Base-by-base conservation (phyloP, 2,329 filamentous ascomycete species). In the Beauveria australis region DNA sequence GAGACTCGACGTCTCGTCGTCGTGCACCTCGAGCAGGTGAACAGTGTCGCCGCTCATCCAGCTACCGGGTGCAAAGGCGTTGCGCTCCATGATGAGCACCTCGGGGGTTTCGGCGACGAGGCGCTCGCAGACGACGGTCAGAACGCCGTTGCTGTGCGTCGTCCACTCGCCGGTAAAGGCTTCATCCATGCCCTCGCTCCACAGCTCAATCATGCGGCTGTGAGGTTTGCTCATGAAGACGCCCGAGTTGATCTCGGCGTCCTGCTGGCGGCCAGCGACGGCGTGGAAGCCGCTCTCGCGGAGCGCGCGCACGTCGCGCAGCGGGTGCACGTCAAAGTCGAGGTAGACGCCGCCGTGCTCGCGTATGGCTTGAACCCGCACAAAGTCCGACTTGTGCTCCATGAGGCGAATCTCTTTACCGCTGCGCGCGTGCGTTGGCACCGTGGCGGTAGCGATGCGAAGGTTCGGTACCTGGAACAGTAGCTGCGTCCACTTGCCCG, bases 101-200 rank as follows among this genome's bases (percentile, higher is more conserved):
- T 67, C 65, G 22, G 59, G 44, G 8, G 63, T 41, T 9, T 61
- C 55, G 18, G 48, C 24, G 22, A 49, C 55, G 7, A 91, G 75
- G 62, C 76, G 76, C 65, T 87, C 87, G 16, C 74, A 62, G 8
- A 67, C 26, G 26, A 22, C 22, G 8, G 65, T 68, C 3, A 69
- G 58, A 3, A 63, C 60, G 5, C 37, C 44, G 60, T 68, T 65
- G 58, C 65, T 65, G 51, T 68, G 66, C 6, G 64, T 64, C n/a
- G 62, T 64, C 65, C 66, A 69, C 3, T 37, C 48, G 24, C 67
- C 67, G 47, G 66, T 55, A 52, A 64, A 70, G 28, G 63, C 67
- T 1, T 60, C 37, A 61, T 69, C 61, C 64, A 66, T 66, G n/a
- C 30, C 53, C n/a, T 57, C 46, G 30, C 33, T 28, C 60, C 49